Base-by-base conservation (phyloP, 257 asterid species). In the Leptodermis oblonga region DNA sequence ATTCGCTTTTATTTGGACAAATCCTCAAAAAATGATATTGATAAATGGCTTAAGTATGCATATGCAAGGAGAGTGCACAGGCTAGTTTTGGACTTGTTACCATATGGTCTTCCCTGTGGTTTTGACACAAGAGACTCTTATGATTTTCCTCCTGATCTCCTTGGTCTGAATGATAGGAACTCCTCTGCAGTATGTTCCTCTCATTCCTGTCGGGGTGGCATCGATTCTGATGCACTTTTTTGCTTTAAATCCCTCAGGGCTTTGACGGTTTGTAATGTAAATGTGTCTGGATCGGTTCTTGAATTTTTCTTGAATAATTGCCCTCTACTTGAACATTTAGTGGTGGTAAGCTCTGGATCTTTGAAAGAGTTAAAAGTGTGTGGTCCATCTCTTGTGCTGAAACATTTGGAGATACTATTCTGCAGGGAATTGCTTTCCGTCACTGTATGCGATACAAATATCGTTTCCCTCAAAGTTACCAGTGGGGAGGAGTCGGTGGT, bases 381-480 rank as follows among this genome's bases (percentile, higher is more conserved):
- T n/a, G 66, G 66, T 11, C 48, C 23, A 61, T 34, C 48, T 61
- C 66, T 61, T 34, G 46, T 46, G 11, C 66, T 61, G 48, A 34
- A 61, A 61, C 48, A 61, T 36, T 46, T 61, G 30, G 66, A 61
- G 31, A 34, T 61, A 18, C 13, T 20, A 0, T 80, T 82, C 58
- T 12, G 22, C 30, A 0, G 2, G 12, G 42, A 74, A 5, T 43
- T 81, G 20, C 65, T 76, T 41, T 79, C 77, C 8, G 67, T 87
- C 17, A 78, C 65, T 78, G 49, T 81, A 43, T 65, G 79, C 17
- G 73, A 81, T 51, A 73, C 79, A n/a, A 82, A 82, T 71, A 76
- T 84, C 17, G 74, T 80, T 20, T 73, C 86, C 67, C 73, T 79
- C 74, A 69, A 78, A 77, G 31, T 62, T 17, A 20, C 78, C 7